Base-by-base conservation (phyloP, 148 eudicot genomes). In the Arbutus unedo region DNA sequence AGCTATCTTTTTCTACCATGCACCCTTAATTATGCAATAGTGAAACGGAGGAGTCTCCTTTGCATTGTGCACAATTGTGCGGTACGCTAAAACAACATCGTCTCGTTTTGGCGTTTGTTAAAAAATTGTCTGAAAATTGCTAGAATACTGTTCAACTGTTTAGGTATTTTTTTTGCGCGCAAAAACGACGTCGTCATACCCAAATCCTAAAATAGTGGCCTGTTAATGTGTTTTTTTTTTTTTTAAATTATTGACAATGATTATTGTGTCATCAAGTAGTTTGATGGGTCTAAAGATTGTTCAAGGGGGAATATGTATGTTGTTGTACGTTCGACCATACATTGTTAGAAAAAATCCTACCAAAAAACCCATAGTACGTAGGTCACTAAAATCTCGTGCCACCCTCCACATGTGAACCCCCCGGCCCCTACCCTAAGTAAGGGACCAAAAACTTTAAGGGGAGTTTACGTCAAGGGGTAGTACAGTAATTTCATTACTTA, bases 351-450 rank as follows among this genome's bases (percentile, higher is more conserved):
- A 57, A 78, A 47, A 25, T 47, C 45, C 13, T 79, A 79, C 44
- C 81, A 62, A 15, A 79, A 79, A 64, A 73, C 3, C 73, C 73
- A 25, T 60, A 21, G n/a, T n/a, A n/a, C n/a, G n/a, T n/a, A 59
- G 73, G 44, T 79, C 81, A 79, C 56, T 21, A 13, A 48, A 14
- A 64, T 79, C 81, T 60, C 81, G 81, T 79, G 81, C 13, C 8
- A 11, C 19, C 81, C 23, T 60, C 81, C 43, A 60, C 81, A 21
- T 60, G 81, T 79, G 81, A 77, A 79, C 49, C 71, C 71, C 71
- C n/a, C n/a, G n/a, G n/a, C n/a, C 60, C 8, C 51, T 4, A 57
- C 66, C 51, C 80, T 8, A 8, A 41, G 70, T 23, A 43, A n/a
- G 25, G 80, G 68, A 78, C 70, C 50, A 57, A 10, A 60, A 66